A percentile compares a stretch with the other conserved stretches of the same genome.
These are phyloP conservation scores for Spiraea crenata DNA, from an alignment of 331 rosid genomes.

Conservation along the genomic window DNA sequence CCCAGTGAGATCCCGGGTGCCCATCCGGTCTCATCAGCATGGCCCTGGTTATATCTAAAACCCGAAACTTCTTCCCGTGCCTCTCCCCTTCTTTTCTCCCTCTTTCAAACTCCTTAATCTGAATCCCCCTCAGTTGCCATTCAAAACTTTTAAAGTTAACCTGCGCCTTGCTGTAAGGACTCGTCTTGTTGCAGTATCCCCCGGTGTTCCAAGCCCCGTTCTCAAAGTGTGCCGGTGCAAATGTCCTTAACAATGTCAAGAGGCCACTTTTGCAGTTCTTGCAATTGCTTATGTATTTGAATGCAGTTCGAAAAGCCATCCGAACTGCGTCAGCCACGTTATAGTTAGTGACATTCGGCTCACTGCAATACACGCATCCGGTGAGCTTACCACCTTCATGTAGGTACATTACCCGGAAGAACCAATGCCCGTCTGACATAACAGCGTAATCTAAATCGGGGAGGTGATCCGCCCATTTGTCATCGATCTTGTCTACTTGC, in stretches of 20 bases:
- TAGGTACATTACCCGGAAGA: slow-evolving; percentile 58
- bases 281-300: slow-evolving; percentile 41
- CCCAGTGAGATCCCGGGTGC: slow-evolving; percentile 79
- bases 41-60: slow-evolving; percentile 65
- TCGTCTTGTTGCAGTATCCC: slow-evolving; percentile 72
- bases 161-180: slow-evolving; percentile 39
- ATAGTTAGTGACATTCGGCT: slow-evolving; percentile 42
- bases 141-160: slow-evolving; percentile 37
- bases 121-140: slow-evolving; percentile 56
- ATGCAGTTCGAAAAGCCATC: slow-evolving; percentile 51
- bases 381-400: slow-evolving; percentile 28
- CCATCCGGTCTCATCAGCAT: slow-evolving; percentile 90
- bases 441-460: slow-evolving; percentile 62
- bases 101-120: slow-evolving; percentile 56
- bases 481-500: slow-evolving; percentile 55
- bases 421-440: slow-evolving; percentile 83
- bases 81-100: slow-evolving; percentile 34
- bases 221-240: slow-evolving; percentile 85
- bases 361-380: slow-evolving; percentile 71
- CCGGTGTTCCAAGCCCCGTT: slow-evolving; percentile 78
- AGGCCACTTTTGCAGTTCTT: slow-evolving; percentile 33
- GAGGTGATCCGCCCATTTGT: slow-evolving; percentile 43
- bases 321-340: slow-evolving; percentile 35
- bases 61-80: slow-evolving; percentile 35
- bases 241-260: slow-evolving; percentile 66